These are phyloP conservation scores for Aspergillus sp. DNA, from an alignment of 2,329 filamentous ascomycete species.

Conservation along the genomic window DNA sequence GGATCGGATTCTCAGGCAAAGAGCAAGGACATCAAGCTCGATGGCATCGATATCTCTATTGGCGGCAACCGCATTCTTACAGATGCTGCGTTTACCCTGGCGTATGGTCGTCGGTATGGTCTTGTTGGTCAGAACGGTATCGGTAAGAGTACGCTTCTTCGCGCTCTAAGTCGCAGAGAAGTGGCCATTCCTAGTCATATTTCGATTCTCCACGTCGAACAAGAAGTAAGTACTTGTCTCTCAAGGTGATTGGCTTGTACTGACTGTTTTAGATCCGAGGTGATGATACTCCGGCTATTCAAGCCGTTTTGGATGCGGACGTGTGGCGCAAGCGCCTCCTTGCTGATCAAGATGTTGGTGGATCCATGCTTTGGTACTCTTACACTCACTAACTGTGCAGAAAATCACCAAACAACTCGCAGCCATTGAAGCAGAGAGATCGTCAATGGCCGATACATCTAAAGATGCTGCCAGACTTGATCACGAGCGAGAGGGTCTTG, in stretches of 20 bases:
- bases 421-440: constrained; percentile 76
- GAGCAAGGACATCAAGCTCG: constrained; percentile 98
- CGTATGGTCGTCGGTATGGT: constrained; percentile 93
- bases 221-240: constrained; percentile 69
- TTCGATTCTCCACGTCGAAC: constrained; percentile 97
- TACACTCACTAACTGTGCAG: constrained; percentile 33
- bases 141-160: constrained; percentile 91
- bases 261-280: constrained; percentile 71
- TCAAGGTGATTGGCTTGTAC: background rate
- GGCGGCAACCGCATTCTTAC: constrained; percentile 85
- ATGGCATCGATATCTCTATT: constrained; percentile 94
- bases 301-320: constrained; percentile 95
- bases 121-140: constrained; percentile 99
- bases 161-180: constrained; percentile 90
- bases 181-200: constrained; percentile 95
- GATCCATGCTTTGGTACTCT: background rate
- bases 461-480: constrained; percentile 85
- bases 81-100: constrained; percentile 86
- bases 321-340: constrained; percentile 97
- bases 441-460: constrained; percentile 86
- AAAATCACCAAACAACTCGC: constrained; percentile 79
- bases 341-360: constrained; percentile 77
- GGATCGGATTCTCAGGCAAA: constrained; percentile 73
- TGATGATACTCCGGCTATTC: constrained; percentile 91
- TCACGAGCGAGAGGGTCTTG: constrained; percentile 83